Conservation (phyloP, 768 basidiomycete species). For the Amanita polypyramis region DNA sequence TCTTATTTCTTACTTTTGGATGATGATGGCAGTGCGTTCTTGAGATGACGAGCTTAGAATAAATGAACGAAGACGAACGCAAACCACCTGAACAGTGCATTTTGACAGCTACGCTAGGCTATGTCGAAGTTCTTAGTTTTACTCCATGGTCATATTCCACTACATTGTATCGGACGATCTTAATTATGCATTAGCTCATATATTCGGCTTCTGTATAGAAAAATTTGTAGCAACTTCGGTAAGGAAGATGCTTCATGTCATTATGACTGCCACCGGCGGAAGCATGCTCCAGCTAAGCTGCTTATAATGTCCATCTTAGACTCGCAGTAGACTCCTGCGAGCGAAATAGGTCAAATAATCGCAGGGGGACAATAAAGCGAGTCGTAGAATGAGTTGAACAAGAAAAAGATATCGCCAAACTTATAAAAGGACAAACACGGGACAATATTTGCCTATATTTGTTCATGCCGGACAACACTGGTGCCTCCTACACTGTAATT, state of each 20-base stretch:
- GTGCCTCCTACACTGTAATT: too few species aligned
- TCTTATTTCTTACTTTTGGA: too few species aligned
- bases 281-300: slow-evolving; percentile 8
- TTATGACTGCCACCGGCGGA: slow-evolving; percentile 4
- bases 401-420: background rate
- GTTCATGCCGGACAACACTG: background rate
- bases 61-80: too few species aligned
- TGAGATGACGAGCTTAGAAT: too few species aligned
- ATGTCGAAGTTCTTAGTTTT: too few species aligned
- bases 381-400: slow-evolving; percentile 6
- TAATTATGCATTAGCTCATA: too few species aligned
- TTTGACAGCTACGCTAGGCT: too few species aligned
- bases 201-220: too few species aligned
- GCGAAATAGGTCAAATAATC: background rate
- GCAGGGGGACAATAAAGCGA: slow-evolving; percentile 9
- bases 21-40: too few species aligned
- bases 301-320: slow-evolving; percentile 1
- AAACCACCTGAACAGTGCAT: too few species aligned
- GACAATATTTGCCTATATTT: background rate
- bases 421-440: background rate
- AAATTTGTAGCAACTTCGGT: slow-evolving; percentile 10
- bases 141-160: too few species aligned
- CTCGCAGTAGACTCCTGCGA: slow-evolving; percentile 9
- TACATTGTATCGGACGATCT: too few species aligned
- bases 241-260: slow-evolving; percentile 9